Evolutionary conservation across 164 flowering plant species (phyloP), one percentile per base, ranked within the genome.

Genomic region (Nymphaea thermarum): DNA sequence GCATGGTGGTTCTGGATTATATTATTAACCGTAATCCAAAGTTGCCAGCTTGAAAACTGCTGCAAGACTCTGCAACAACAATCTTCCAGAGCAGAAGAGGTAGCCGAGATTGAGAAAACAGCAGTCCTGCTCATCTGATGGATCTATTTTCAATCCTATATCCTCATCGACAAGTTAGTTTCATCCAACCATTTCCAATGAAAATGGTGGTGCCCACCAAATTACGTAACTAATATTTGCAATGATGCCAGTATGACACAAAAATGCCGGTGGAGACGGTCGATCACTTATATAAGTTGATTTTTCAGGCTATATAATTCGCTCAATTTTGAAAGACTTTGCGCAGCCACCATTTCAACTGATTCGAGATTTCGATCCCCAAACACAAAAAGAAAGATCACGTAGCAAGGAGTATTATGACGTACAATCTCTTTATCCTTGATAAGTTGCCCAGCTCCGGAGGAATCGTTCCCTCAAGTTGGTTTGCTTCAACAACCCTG

Each of bases 401-500:
- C 43, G 18, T 65, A n/a, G n/a, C 4, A 3, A 43, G 42, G 42
- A 44, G 14, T 15, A 66, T 12, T 8, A 5, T 25, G 62, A 43
- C 72, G 55, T 70, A 81, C 84, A 81, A 42, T 63, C 64, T 66
- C 53, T 63, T 51, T 65, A 81, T 65, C 64, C 71, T 71, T 64
- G 67, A 65, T 51, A 81, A 51, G 6, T 79, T 63, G 65, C 80
- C 82, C 42, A 81, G 79, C 68, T 75, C 76, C 51, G 73, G 68
- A 67, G 84, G 82, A 77, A 81, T 69, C 47, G 68, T 15, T 44
- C 81, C 76, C 43, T 67, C 72, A 68, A 82, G 65, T 18, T 43
- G 68, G 72, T 82, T 79, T 65, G 57, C 61, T 59, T 80, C 85
- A 67, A 80, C 64, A 57, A 45, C 64, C 75, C 82, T 82, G 77